A percentile compares a stretch with the other conserved stretches of the same genome.
Conservation (phyloP, 2,329 filamentous ascomycete genomes). For the Botrytis tulipae region DNA sequence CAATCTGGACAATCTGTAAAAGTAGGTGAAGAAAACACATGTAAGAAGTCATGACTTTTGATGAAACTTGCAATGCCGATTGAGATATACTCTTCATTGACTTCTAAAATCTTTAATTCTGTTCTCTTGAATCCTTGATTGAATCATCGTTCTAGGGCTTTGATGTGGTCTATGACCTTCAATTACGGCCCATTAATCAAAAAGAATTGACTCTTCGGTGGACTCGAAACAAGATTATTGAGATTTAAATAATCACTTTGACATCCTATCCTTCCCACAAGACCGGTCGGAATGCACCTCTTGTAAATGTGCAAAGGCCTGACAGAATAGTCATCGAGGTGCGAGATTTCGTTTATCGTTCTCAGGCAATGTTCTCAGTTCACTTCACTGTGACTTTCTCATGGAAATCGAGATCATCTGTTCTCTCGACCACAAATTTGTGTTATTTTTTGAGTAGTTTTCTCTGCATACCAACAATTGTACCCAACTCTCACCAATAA, state of each 20-base stretch:
- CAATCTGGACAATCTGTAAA: neutral
- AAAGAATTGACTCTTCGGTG: neutral
- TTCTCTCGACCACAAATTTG: too few relatives aligned
- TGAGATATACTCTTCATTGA: neutral
- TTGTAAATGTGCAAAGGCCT: neutral
- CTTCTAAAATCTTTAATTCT: neutral
- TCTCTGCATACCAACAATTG: too few relatives aligned
- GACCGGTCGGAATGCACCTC: neutral
- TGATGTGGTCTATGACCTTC: neutral
- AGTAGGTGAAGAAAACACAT: neutral
- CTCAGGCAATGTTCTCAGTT: neutral
- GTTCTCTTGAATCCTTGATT: neutral
- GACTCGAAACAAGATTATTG: neutral
- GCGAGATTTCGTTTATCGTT: neutral
- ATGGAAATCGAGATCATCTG: neutral
- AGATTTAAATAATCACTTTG: neutral
- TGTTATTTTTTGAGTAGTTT: too few relatives aligned
- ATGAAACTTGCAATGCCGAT: neutral
- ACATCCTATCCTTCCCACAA: neutral
- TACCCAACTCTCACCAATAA: too few relatives aligned
- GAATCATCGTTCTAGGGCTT: neutral
- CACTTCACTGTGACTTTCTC: neutral
- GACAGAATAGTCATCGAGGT: neutral
- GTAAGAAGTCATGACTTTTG: neutral
- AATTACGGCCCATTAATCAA: neutral